Evolutionary conservation across 805 yeast species (phyloP).

Genomic region (Yarrowia porcina): DNA sequence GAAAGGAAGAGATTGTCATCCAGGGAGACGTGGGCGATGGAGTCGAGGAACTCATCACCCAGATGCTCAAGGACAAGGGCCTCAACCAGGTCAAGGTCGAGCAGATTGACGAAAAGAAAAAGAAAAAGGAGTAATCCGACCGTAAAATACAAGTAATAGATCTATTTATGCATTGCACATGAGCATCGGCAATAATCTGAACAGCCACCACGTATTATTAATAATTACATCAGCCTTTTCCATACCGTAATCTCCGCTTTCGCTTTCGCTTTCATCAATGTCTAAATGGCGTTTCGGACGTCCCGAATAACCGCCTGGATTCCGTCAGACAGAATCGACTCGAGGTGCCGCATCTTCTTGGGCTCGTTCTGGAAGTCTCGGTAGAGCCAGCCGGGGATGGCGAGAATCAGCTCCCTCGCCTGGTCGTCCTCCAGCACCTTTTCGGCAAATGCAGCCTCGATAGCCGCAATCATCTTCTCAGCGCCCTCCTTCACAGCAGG

Average conservation of each 20-base stretch:
- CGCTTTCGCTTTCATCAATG: no score
- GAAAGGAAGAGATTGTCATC: constrained; percentile 84
- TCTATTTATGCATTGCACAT: neutral
- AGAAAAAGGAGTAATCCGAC: constrained; percentile 19
- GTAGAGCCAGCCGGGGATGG: constrained; percentile 9
- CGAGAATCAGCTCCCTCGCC: neutral
- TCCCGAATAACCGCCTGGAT: constrained; percentile 13
- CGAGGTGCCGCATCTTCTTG: constrained; percentile 12
- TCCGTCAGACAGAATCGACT: neutral
- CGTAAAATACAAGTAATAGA: neutral
- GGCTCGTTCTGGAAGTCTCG: constrained; percentile 21
- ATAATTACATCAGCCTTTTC: neutral
- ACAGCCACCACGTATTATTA: neutral
- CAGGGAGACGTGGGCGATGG: constrained; percentile 96
- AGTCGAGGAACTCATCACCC: constrained; percentile 71
- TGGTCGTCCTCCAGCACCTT: constrained; percentile 2
- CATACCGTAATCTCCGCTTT: neutral
- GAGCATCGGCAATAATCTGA: neutral
- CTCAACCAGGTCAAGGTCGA: constrained; percentile 84
- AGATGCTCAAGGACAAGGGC: constrained; percentile 75
- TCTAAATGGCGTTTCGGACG: constrained; percentile 11
- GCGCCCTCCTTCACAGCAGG: constrained; percentile 44
- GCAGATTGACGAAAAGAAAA: constrained; percentile 66
- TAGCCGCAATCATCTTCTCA: constrained; percentile 2
- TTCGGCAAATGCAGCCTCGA: neutral